Conservation (phyloP, 352 stramenopile species). For the Pythium rhizo-oryzae region DNA sequence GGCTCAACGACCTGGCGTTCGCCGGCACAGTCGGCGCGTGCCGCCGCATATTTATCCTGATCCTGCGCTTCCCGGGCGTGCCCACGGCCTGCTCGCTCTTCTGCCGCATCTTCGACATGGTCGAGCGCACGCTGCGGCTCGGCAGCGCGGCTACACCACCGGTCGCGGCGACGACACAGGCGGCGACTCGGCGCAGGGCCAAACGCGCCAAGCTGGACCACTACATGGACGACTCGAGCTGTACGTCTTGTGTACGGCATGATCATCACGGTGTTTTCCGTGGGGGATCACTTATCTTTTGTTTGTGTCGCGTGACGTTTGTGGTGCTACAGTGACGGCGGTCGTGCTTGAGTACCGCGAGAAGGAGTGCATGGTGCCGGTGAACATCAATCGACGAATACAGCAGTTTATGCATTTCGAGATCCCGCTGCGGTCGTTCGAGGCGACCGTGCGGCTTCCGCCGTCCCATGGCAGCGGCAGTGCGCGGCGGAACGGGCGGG, state of each 20-base stretch:
- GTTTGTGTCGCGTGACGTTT: too few relatives aligned
- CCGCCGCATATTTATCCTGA: constrained; percentile 69
- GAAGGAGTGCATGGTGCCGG: constrained; percentile 81
- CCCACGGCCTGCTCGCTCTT: constrained; percentile 71
- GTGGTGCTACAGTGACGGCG: too few relatives aligned
- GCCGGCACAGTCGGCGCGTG: constrained; percentile 56
- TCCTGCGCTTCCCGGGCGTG: constrained; percentile 76
- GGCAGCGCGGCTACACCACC: not conserved
- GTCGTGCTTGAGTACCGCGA: constrained; percentile 88
- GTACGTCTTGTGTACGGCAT: constrained; percentile 38
- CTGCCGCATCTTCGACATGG: constrained; percentile 65
- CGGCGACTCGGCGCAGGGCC: constrained; percentile 26
- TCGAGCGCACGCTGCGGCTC: constrained; percentile 65
- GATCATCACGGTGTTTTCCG: too few relatives aligned
- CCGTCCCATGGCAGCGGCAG: constrained; percentile 27
- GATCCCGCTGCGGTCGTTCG: constrained; percentile 83
- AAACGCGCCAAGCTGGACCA: constrained; percentile 36
- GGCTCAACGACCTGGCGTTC: constrained; percentile 58
- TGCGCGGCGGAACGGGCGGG: not conserved
- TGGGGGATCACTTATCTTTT: too few relatives aligned
- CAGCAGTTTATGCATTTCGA: constrained; percentile 89
- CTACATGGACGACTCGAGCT: constrained; percentile 66
- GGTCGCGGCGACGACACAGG: constrained; percentile 13
- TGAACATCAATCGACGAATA: constrained; percentile 86
- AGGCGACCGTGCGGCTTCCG: constrained; percentile 79